Percentiles rank a stretch among this genome's conserved stretches.
Conservation (phyloP, 257 asterid species). For the Lavandula angustifolia region DNA sequence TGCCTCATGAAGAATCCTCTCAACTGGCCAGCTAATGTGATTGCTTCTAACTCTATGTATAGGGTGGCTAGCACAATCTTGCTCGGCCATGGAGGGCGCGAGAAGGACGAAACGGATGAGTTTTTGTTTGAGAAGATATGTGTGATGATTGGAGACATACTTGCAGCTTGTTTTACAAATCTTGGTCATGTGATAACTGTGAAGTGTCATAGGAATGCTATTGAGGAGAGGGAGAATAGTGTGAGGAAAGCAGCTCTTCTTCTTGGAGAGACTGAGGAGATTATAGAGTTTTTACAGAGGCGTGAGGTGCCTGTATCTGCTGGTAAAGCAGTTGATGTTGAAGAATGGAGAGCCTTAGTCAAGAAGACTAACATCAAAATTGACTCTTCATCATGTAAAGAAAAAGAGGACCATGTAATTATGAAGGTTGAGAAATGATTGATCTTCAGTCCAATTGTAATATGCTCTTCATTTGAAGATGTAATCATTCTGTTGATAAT, state of each 20-base stretch:
- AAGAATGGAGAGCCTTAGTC: conserved; percentile 41
- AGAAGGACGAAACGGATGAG: conserved; percentile 32
- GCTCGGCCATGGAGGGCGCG: conserved; percentile 5
- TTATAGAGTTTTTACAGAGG: conserved; percentile 39
- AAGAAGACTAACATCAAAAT: conserved; percentile 21
- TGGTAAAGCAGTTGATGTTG: conserved; percentile 33
- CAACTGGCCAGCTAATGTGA: conserved; percentile 40
- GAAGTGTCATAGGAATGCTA: conserved; percentile 43
- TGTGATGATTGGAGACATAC: conserved; percentile 41
- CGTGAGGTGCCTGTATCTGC: conserved; percentile 29
- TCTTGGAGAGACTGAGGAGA: conserved; percentile 45
- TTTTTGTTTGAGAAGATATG: conserved; percentile 31
- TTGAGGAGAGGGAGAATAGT: conserved; percentile 45
- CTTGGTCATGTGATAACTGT: conserved; percentile 33
- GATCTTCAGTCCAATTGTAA: not conserved
- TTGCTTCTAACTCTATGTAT: conserved; percentile 52
- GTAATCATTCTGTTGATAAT: not conserved
- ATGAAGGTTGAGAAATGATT: conserved; percentile 19
- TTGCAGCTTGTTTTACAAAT: conserved; percentile 45
- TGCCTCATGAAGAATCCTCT: conserved; percentile 41
- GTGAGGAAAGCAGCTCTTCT: conserved; percentile 43
- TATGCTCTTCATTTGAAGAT: conserved; percentile 23
- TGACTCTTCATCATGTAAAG: not conserved
- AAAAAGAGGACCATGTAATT: conserved; percentile 8
- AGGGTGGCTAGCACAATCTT: conserved; percentile 36